Evolutionary conservation across 257 asterid genomes (phyloP).

Genomic region (Striga asiatica): DNA sequence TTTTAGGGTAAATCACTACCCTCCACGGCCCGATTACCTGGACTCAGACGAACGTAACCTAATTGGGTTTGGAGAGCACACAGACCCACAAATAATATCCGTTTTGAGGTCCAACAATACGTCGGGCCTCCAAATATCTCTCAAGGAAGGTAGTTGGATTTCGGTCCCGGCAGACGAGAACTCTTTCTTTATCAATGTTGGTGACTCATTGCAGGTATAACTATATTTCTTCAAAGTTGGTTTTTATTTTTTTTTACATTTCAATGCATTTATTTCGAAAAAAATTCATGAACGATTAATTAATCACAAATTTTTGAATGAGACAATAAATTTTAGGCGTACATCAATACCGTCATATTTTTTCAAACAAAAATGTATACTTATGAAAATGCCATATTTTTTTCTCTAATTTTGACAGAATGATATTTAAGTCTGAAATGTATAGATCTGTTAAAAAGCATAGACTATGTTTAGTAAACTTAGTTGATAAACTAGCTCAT

Average conservation of each 20-base stretch:
- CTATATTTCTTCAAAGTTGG: not conserved
- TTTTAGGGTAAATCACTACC: slow-evolving; percentile 70
- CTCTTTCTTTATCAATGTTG: slow-evolving; percentile 80
- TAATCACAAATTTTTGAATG: too few species aligned
- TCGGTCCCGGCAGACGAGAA: slow-evolving; percentile 64
- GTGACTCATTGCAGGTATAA: slow-evolving; percentile 77
- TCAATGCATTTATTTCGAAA: too few species aligned
- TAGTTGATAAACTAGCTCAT: too few species aligned
- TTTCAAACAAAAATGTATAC: too few species aligned
- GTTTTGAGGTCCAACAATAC: slow-evolving; percentile 73
- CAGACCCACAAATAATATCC: slow-evolving; percentile 92
- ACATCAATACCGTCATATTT: too few species aligned
- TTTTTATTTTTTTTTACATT: not conserved
- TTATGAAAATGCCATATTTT: too few species aligned
- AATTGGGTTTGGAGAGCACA: slow-evolving; percentile 85
- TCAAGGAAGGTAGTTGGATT: slow-evolving; percentile 67
- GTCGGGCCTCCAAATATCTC: slow-evolving; percentile 71
- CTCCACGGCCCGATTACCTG: slow-evolving; percentile 38
- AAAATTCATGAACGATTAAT: too few species aligned
- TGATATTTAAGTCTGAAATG: too few species aligned
- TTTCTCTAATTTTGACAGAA: too few species aligned
- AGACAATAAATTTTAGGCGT: too few species aligned
- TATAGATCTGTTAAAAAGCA: too few species aligned
- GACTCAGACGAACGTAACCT: slow-evolving; percentile 24
- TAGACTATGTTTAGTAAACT: too few species aligned